These are phyloP conservation scores for Sclerotinia minor DNA, from an alignment of 2,329 filamentous ascomycete genomes.

Conservation along the genomic window DNA sequence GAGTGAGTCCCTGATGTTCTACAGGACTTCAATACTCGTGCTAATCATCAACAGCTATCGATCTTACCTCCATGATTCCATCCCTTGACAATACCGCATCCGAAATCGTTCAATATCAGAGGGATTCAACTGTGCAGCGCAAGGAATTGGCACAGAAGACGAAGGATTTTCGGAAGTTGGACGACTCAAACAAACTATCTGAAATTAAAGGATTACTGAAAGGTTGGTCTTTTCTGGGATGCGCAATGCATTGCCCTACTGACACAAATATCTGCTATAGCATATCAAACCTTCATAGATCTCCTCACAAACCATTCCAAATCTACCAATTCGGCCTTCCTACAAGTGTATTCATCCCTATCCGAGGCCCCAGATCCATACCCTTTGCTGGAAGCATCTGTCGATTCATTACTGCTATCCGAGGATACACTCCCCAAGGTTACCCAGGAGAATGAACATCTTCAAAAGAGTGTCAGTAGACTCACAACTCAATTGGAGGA, in stretches of 20 bases:
- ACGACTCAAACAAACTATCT: conserved; percentile 79
- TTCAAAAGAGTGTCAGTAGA: conserved; percentile 75
- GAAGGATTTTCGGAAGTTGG: conserved; percentile 93
- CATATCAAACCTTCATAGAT: conserved; percentile 97
- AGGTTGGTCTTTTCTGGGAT: conserved; percentile 51
- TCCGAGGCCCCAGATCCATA: conserved; percentile 97
- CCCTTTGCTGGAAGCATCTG: conserved; percentile 90
- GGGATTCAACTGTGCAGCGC: conserved; percentile 91
- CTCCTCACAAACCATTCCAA: conserved; percentile 95
- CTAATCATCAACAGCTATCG: conserved; percentile 63
- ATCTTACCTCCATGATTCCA: conserved; percentile 79
- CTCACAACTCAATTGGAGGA: conserved; percentile 82
- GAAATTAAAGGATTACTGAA: conserved; percentile 91
- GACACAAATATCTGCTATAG: conserved; percentile 46
- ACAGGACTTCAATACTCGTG: conserved; percentile 19
- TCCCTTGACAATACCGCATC: conserved; percentile 91
- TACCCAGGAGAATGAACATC: conserved; percentile 80
- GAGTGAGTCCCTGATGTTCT: conserved; percentile 56
- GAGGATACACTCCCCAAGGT: conserved; percentile 91
- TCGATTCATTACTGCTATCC: conserved; percentile 87
- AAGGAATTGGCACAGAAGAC: conserved; percentile 99
- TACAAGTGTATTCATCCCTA: conserved; percentile 88
- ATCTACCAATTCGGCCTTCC: conserved; percentile 85
- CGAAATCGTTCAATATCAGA: conserved; percentile 88
- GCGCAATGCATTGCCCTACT: conserved; percentile 12